Evolutionary conservation across 495 filamentous ascomycete species (phyloP).

Genomic region (Neurospora intermedia): DNA sequence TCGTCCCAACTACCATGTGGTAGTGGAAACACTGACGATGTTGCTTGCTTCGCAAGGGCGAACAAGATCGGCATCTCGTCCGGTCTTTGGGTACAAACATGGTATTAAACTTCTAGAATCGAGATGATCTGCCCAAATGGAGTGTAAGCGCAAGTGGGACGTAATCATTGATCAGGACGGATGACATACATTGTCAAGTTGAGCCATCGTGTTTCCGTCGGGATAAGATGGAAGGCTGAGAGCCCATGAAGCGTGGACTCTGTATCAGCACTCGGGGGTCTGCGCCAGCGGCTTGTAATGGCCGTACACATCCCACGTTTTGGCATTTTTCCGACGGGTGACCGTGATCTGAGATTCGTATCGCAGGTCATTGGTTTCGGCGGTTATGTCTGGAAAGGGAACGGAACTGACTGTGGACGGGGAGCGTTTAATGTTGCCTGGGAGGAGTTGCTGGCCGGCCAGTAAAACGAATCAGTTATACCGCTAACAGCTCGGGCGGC

Average conservation of each 20-base stretch:
- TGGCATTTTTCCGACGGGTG: neutral
- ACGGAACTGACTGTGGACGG: neutral
- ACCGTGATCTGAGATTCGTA: neutral
- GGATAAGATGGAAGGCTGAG: neutral
- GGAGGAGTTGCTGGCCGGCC: neutral
- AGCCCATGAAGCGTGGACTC: neutral
- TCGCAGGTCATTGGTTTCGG: neutral
- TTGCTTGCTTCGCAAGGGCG: neutral
- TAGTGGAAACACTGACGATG: neutral
- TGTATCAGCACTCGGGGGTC: neutral
- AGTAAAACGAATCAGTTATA: neutral
- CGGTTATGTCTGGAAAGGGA: neutral
- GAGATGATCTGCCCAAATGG: neutral
- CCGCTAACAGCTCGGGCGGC: neutral
- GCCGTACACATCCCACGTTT: neutral
- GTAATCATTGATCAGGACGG: neutral
- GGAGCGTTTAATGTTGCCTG: neutral
- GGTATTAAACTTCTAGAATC: neutral
- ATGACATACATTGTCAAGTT: neutral
- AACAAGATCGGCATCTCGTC: neutral
- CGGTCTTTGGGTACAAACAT: neutral
- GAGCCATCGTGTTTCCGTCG: neutral
- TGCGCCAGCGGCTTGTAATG: too few species aligned
- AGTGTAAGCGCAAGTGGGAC: neutral
- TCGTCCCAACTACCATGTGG: neutral